Conservation (phyloP, 495 filamentous ascomycete species). For the Glonium stellatum region DNA sequence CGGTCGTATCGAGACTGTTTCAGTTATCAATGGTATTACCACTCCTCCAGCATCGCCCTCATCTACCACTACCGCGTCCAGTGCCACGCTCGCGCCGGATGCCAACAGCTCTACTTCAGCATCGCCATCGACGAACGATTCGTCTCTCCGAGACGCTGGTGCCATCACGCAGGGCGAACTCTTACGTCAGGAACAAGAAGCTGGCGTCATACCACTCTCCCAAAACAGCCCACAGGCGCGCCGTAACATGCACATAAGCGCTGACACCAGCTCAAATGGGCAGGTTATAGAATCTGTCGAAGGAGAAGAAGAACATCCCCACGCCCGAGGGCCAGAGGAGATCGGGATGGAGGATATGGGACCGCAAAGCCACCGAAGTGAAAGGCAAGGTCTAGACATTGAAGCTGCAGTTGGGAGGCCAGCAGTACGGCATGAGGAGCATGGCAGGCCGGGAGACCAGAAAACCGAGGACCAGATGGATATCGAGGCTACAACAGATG, state of each 20-base stretch:
- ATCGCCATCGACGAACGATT: constrained; percentile 1
- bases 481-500: not conserved
- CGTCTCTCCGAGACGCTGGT: constrained; percentile 39
- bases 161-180: constrained; percentile 71
- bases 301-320: constrained; percentile 60
- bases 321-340: constrained; percentile 72
- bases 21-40: constrained; percentile 56
- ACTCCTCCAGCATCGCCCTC: constrained; percentile 8
- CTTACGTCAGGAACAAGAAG: constrained; percentile 69
- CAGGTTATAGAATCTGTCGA: constrained; percentile 37
- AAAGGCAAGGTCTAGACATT: constrained; percentile 31
- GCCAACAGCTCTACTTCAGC: constrained; percentile 13
- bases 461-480: constrained; percentile 5
- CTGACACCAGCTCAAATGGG: constrained; percentile 22
- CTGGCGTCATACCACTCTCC: constrained; percentile 54
- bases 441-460: not conserved
- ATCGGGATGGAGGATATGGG: constrained; percentile 85
- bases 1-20: constrained; percentile 65
- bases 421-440: constrained; percentile 15
- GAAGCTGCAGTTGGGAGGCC: constrained; percentile 37
- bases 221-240: constrained; percentile 31
- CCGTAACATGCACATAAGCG: constrained; percentile 24
- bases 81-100: constrained; percentile 12
- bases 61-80: constrained; percentile 15
- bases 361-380: constrained; percentile 47